These are phyloP conservation scores for Arbutus unedo DNA, from an alignment of 148 eudicot species.

Conservation along the genomic window DNA sequence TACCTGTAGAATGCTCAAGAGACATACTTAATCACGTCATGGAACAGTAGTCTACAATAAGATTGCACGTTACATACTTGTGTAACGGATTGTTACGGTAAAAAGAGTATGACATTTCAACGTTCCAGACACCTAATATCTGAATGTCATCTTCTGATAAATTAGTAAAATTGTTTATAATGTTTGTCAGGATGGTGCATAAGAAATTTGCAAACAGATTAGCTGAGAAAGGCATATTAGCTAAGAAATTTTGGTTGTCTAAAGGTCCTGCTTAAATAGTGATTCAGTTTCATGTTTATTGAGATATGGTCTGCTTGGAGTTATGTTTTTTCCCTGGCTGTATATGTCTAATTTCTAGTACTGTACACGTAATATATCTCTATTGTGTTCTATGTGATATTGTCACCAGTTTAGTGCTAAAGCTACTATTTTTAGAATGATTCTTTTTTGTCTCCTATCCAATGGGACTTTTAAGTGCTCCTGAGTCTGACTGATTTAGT, in stretches of 20 bases:
- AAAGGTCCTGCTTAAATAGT: not conserved
- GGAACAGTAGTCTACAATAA: not conserved
- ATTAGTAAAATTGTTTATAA: not conserved
- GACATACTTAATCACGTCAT: not conserved
- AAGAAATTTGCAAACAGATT: not conserved
- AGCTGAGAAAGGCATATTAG: slow-evolving; percentile 4
- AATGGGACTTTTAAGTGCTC: not conserved
- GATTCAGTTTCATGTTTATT: slow-evolving; percentile 1
- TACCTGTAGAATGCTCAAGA: not conserved
- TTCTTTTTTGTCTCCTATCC: not conserved
- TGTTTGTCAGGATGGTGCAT: not conserved
- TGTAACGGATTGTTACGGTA: not conserved
- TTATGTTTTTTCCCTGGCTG: not conserved
- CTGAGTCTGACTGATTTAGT: slow-evolving; percentile 2
- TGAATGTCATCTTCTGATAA: not conserved
- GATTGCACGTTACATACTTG: not conserved
- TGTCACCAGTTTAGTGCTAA: not conserved
- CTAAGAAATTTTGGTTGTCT: not conserved
- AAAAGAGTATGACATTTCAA: not conserved
- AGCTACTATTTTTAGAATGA: not conserved
- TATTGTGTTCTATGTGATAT: not conserved
- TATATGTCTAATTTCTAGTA: not conserved
- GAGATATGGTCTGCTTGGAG: not conserved
- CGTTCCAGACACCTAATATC: not conserved
- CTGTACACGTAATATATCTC: not conserved